Base-by-base conservation (phyloP, 768 basidiomycete genomes). In the Trichaptum fuscoviolaceum region DNA sequence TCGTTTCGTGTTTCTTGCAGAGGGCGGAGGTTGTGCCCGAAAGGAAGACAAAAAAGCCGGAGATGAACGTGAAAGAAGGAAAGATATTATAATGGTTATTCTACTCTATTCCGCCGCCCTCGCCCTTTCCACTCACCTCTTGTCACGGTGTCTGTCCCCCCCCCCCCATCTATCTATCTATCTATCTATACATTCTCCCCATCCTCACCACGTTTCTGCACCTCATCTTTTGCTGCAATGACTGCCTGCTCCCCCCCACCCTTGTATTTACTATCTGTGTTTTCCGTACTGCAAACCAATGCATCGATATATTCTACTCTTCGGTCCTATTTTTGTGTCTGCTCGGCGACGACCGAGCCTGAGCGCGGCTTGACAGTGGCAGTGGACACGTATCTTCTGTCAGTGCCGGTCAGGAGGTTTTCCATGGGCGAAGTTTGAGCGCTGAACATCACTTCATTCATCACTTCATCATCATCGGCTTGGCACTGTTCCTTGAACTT, bases 31-130 rank as follows among this genome's bases (percentile, higher is more conserved):
- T n/a, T n/a, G n/a, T 52, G 42, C 12, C 15, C 15, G 15, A 52
- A 52, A 52, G 42, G 42, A 52, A 52, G 42, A 20, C 12, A 52
- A 52, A 20, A 12, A 52, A 30, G 30, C 30, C 30, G 30, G 8
- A 30, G 20, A 52, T 3, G 42, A 52, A n/a, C n/a, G n/a, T n/a
- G n/a, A 52, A 52, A 20, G 42, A 52, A 52, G 42, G 42, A 52
- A 52, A 52, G 42, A 52, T 52, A 52, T 52, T 52, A n/a, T n/a
- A 52, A 52, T 52, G 42, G 42, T 52, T 52, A 52, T 52, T 15
- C 5, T 52, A 12, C 15, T 15, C 5, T 5, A 12, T 20, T 20
- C 15, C 17, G 35, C 17, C 35, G 17, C 17, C 42, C 10, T 52
- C 42, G 6, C 42, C 42, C 42, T 52, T 20, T 6, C 42, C 42